Percentiles rank a stretch among this genome's conserved stretches.
Evolutionary conservation across 2,329 filamentous ascomycete genomes (phyloP).

Genomic region (Microsporum canis): DNA sequence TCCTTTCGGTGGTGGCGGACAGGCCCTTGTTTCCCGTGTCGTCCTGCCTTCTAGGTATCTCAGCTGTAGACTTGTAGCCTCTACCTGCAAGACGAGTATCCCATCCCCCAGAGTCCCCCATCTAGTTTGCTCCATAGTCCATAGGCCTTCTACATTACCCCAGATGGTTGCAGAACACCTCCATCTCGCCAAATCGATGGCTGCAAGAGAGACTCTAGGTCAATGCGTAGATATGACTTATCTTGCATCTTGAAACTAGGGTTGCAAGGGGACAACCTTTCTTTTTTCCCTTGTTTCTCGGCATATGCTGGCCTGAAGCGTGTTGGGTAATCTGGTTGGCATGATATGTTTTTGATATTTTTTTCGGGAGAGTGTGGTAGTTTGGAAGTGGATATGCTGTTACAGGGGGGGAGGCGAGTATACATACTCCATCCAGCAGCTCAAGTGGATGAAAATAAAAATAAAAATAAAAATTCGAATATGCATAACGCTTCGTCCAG

Average conservation of each 20-base stretch:
- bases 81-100: neutral
- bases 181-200: neutral
- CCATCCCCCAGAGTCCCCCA: neutral
- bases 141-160: neutral
- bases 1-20: neutral
- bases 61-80: neutral
- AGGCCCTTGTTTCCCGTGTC: neutral
- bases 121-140: neutral
- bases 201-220: neutral
- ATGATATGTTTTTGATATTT: neutral
- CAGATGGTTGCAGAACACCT: neutral
- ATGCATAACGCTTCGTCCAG: too few relatives aligned
- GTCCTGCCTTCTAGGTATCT: neutral
- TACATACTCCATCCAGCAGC: neutral
- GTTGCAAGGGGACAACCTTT: neutral
- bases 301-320: neutral
- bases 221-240: neutral
- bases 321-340: neutral
- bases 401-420: neutral
- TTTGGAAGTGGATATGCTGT: neutral
- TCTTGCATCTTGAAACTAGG: neutral
- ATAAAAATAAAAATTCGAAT: neutral
- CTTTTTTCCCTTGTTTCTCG: neutral
- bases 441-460: neutral
- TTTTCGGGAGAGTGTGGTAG: neutral